Conservation (phyloP, 371 early-diverging fungal species). For the Haplosporangium sp. region DNA sequence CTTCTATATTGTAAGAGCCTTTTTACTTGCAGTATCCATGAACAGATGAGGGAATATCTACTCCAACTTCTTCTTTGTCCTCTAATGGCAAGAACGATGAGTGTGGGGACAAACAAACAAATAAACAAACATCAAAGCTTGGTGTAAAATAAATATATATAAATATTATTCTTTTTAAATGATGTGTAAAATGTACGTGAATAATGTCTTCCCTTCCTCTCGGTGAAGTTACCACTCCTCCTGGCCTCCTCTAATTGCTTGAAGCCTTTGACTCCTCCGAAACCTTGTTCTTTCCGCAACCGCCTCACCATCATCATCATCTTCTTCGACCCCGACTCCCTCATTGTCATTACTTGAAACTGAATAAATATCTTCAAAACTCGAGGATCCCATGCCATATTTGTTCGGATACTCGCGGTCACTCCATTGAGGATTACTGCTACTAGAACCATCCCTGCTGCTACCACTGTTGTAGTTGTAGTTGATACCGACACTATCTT, state of each 20-base stretch:
- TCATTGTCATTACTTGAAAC: background rate
- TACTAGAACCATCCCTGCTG: slow-evolving; percentile 5
- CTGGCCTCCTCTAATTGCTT: slow-evolving; percentile 30
- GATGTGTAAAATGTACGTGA: background rate
- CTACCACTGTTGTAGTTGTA: background rate
- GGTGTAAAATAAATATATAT: background rate
- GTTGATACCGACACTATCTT: background rate
- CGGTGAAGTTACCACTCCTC: slow-evolving; percentile 5
- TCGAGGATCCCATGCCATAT: background rate
- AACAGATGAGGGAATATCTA: background rate
- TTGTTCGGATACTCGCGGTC: background rate
- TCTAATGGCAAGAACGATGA: background rate
- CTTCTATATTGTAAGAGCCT: background rate
- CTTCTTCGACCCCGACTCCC: slow-evolving; percentile 4
- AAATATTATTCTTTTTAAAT: background rate
- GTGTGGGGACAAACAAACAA: background rate
- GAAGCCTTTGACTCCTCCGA: slow-evolving; percentile 40
- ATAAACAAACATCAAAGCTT: too few species aligned
- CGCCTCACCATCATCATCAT: background rate
- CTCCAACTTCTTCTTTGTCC: background rate
- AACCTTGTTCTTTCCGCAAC: slow-evolving; percentile 26
- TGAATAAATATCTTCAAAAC: background rate
- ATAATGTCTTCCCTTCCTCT: background rate
- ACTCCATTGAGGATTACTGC: background rate
- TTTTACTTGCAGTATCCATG: background rate